Conservation (phyloP, 148 eudicot species). For the Silene conica region DNA sequence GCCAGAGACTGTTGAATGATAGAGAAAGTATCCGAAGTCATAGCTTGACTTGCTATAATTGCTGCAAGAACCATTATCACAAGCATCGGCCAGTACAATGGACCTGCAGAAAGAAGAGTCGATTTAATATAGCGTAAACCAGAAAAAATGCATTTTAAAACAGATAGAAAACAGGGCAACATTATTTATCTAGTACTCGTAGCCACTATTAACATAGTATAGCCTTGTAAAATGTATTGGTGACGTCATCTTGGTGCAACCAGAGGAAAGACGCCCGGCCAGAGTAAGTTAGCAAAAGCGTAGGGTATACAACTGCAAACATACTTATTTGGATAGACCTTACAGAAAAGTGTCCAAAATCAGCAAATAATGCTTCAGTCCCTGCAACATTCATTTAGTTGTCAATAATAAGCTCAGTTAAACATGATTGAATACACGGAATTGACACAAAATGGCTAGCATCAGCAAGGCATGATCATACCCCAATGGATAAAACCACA, state of each 20-base stretch:
- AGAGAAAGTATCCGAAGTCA: conserved; percentile 39
- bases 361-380: conserved; percentile 48
- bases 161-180: too few species aligned
- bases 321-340: conserved; percentile 41
- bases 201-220: conserved; percentile 35
- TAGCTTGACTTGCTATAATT: too few species aligned
- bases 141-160: too few species aligned
- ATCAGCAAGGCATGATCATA: too few species aligned
- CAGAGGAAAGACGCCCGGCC: conserved; percentile 40
- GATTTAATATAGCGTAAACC: background rate
- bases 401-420: background rate
- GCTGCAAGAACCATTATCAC: background rate
- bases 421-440: too few species aligned
- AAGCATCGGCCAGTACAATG: conserved; percentile 57
- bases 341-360: conserved; percentile 43
- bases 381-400: conserved; percentile 18
- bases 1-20: conserved; percentile 52
- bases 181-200: background rate
- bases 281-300: conserved; percentile 32
- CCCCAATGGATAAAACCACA: too few species aligned
- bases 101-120: conserved; percentile 12
- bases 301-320: conserved; percentile 31
- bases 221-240: conserved; percentile 30
- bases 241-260: conserved; percentile 22
- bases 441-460: too few species aligned